Evolutionary conservation across 2,329 filamentous ascomycete species (phyloP).

Genomic region (Phaeomoniella chlamydospora): DNA sequence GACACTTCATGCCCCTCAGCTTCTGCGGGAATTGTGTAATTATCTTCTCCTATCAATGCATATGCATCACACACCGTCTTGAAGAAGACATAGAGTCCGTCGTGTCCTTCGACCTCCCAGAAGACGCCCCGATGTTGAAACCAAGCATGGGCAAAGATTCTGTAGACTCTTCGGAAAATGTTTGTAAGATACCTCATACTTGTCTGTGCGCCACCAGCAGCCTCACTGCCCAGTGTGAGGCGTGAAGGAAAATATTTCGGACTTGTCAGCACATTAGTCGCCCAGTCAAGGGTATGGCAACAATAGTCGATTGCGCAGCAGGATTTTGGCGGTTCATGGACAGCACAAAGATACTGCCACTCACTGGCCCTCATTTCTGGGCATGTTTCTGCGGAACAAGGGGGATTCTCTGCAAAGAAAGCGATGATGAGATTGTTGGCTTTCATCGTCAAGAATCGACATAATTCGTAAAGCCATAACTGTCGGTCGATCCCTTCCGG

Average conservation of each 20-base stretch:
- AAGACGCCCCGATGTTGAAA: conserved; percentile 93
- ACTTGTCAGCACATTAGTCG: conserved; percentile 83
- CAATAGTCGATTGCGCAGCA: conserved; percentile 99
- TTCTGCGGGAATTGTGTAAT: conserved; percentile 87
- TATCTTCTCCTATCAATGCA: conserved; percentile 77
- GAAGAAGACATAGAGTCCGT: conserved; percentile 92
- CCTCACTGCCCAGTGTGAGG: conserved; percentile 41
- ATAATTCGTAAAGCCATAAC: conserved; percentile 95
- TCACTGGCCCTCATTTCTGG: conserved; percentile 97
- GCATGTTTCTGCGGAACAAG: conserved; percentile 79
- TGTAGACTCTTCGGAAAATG: conserved; percentile 84
- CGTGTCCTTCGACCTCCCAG: conserved; percentile 80
- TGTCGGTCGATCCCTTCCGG: conserved; percentile 63
- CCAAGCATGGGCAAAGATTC: conserved; percentile 98
- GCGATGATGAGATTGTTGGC: conserved; percentile 85
- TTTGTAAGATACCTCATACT: conserved; percentile 63
- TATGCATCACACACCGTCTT: conserved; percentile 94
- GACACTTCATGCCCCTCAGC: conserved; percentile 65
- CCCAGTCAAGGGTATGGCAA: conserved; percentile 97
- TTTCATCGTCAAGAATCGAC: conserved; percentile 86
- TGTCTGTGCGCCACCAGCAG: conserved; percentile 17
- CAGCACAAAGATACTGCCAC: conserved; percentile 97
- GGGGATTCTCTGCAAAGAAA: conserved; percentile 79
- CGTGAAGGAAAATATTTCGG: conserved; percentile 91
- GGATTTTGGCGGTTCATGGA: conserved; percentile 89